Conservation (phyloP, 2,329 filamentous ascomycete genomes). For the Fusarium chaquense region DNA sequence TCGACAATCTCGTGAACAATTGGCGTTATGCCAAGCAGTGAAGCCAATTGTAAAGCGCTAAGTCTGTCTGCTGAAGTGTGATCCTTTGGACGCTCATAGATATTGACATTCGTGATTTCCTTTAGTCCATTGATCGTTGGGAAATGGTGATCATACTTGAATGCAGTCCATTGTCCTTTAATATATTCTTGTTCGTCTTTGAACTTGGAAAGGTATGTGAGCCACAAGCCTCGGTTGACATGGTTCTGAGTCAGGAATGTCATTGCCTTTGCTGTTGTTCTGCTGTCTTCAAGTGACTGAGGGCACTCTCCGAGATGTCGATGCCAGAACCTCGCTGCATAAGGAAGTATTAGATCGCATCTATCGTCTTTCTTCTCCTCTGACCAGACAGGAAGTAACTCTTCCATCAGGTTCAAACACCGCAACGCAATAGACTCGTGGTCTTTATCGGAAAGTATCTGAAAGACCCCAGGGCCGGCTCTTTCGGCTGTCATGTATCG, state of each 20-base stretch:
- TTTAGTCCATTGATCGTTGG: background rate
- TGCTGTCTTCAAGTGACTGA: background rate
- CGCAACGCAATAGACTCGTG: constrained; percentile 7
- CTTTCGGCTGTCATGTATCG: background rate
- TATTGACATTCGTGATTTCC: background rate
- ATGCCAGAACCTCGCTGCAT: constrained; percentile 13
- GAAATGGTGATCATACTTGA: background rate
- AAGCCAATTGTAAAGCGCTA: constrained; percentile 7
- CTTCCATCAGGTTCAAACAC: constrained; percentile 10
- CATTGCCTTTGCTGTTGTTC: background rate
- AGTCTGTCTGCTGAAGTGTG: background rate
- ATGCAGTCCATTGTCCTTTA: background rate
- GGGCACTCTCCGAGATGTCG: constrained; percentile 10
- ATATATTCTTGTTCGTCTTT: background rate
- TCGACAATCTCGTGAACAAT: constrained; percentile 5
- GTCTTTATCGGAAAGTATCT: background rate
- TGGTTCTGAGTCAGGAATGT: background rate
- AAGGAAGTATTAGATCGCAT: background rate
- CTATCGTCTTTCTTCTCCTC: background rate
- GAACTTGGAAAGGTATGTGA: background rate
- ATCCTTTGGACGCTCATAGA: background rate
- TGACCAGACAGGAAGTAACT: background rate
- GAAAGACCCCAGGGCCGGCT: background rate
- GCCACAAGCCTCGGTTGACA: constrained; percentile 5
- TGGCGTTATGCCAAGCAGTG: constrained; percentile 1